These are phyloP conservation scores for Aspergillus calidoustus DNA, from an alignment of 2,329 filamentous ascomycete species.

Conservation along the genomic window DNA sequence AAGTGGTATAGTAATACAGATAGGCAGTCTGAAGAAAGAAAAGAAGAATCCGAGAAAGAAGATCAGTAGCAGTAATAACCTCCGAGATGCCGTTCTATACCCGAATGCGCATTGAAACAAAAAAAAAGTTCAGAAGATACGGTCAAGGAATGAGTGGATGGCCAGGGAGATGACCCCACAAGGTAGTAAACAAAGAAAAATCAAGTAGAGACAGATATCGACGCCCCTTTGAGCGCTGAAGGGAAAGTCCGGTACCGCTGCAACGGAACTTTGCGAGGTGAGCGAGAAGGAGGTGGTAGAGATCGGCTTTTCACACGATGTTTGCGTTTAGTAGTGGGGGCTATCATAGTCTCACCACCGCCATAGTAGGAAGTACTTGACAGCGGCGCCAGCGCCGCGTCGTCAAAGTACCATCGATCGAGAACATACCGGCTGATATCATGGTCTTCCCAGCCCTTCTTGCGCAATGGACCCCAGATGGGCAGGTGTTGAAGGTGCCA, in stretches of 20 bases:
- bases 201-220: not conserved
- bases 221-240: not conserved
- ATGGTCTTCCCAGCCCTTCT: slow-evolving; percentile 24
- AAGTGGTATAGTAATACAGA: not conserved
- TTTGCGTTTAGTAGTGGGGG: not conserved
- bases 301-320: not conserved
- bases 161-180: not conserved
- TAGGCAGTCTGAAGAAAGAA: not conserved
- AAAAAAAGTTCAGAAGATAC: not conserved
- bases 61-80: not conserved
- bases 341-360: not conserved
- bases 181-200: not conserved
- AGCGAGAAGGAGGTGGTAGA: not conserved
- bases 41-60: not conserved
- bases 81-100: not conserved
- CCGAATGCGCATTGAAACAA: not conserved
- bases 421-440: slow-evolving; percentile 30
- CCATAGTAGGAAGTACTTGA: not conserved
- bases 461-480: slow-evolving; percentile 22
- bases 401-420: slow-evolving; percentile 30
- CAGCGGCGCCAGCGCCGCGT: slow-evolving; percentile 11
- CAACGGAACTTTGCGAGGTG: not conserved
- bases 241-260: not conserved
- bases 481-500: slow-evolving; percentile 29
- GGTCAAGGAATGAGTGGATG: not conserved